A percentile compares a stretch with the other conserved stretches of the same genome.
phyloP scores from a whole-genome alignment of 2,329 filamentous ascomycete genomes.

The Grosmannia clavigera region DNA sequence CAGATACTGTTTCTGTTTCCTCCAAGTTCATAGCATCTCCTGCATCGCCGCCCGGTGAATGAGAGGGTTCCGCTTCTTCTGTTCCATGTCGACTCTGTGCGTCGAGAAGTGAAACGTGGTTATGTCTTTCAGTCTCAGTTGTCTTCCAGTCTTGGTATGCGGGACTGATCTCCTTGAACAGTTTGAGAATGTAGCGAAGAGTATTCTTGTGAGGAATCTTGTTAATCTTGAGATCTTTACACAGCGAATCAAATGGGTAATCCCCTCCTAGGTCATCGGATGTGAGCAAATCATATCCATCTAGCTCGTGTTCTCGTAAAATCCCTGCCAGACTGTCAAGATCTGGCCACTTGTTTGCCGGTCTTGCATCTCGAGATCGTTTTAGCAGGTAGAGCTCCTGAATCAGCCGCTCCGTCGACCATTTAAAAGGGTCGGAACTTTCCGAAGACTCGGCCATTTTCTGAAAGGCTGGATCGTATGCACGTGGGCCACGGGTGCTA shows the following conservation, averaged over 20 bases:
- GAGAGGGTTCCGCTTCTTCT: background rate
- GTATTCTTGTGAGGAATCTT: conserved; percentile 44
- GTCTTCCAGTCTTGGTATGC: conserved; percentile 29
- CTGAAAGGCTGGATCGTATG: background rate
- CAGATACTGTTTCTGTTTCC: background rate
- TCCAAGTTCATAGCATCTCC: background rate
- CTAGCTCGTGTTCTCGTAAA: conserved; percentile 50
- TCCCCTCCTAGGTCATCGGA: conserved; percentile 32
- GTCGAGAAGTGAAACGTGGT: background rate
- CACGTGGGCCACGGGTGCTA: background rate
- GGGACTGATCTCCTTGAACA: conserved; percentile 39
- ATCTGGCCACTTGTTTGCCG: conserved; percentile 34
- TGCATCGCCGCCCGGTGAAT: background rate
- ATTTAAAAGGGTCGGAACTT: conserved; percentile 56
- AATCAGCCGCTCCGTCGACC: conserved; percentile 57
- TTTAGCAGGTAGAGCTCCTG: conserved; percentile 47
- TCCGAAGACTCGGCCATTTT: background rate
- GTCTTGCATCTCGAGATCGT: conserved; percentile 32
- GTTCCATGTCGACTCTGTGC: background rate
- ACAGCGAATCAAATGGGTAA: conserved; percentile 33
- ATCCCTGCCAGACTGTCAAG: conserved; percentile 35
- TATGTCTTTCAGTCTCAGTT: background rate
- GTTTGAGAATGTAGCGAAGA: conserved; percentile 43
- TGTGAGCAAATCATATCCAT: conserved; percentile 51
- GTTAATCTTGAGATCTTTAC: conserved; percentile 41